Conservation (phyloP, 495 filamentous ascomycete genomes). For the Cercophora samala region DNA sequence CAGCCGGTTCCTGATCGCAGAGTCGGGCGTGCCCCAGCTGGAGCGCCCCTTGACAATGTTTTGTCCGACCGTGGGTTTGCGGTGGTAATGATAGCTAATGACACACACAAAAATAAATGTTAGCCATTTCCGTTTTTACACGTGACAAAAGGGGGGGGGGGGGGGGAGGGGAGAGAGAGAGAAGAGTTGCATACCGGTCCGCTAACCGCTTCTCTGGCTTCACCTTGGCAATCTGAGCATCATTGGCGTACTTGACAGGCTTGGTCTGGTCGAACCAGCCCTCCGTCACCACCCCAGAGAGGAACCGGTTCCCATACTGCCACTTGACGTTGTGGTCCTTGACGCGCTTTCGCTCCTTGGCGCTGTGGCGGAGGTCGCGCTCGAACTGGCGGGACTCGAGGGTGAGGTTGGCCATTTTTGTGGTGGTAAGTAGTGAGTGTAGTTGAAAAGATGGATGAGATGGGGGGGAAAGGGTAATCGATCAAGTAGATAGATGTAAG, state of each 20-base stretch:
- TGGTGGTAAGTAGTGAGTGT: too few relatives aligned
- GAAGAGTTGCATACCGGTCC: slow-evolving; percentile 17
- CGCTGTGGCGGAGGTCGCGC: slow-evolving; percentile 44
- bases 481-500: not conserved
- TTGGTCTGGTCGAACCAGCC: slow-evolving; percentile 9
- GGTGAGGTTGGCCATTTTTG: slow-evolving; percentile 23
- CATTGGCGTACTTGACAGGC: slow-evolving; percentile 16
- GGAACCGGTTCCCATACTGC: slow-evolving; percentile 34
- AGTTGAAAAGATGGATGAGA: not conserved
- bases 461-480: too few relatives aligned
- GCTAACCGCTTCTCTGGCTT: slow-evolving; percentile 26
- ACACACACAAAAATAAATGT: too few relatives aligned
- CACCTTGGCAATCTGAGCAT: slow-evolving; percentile 31
- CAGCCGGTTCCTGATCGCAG: slow-evolving; percentile 18
- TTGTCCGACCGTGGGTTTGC: slow-evolving; percentile 25
- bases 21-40: slow-evolving; percentile 17
- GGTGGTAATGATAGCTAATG: slow-evolving; percentile 17
- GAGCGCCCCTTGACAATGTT: slow-evolving; percentile 39
- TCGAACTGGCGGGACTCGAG: slow-evolving; percentile 27
- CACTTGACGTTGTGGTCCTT: slow-evolving; percentile 45
- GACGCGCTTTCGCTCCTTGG: slow-evolving; percentile 43
- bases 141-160: too few relatives aligned
- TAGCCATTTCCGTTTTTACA: too few relatives aligned
- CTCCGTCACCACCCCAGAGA: slow-evolving; percentile 23
- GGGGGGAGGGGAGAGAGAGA: not conserved